phyloP scores from a whole-genome alignment of 2,329 filamentous ascomycete species.

The Seiridium cupressi region DNA sequence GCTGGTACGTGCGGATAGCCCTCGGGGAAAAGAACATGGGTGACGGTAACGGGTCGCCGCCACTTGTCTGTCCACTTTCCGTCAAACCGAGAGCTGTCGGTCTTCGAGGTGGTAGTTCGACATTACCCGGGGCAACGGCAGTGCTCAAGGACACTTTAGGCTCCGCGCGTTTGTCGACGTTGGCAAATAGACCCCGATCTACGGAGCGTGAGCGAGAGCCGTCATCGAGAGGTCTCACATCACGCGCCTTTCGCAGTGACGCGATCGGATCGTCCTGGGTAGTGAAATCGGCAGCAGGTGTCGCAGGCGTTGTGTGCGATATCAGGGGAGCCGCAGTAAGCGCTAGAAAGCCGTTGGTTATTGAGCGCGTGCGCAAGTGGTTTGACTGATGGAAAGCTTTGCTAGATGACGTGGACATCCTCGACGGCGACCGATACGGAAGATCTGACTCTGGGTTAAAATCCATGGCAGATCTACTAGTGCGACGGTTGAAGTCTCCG shows the following conservation, averaged over 20 bases:
- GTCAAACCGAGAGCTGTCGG: conserved; percentile 46
- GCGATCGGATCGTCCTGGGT: conserved; percentile 40
- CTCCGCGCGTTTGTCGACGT: conserved; percentile 61
- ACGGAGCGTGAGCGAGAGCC: conserved; percentile 59
- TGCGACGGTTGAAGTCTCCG: conserved; percentile 29
- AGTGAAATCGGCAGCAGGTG: conserved; percentile 33
- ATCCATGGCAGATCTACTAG: conserved; percentile 32
- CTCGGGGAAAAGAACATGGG: conserved; percentile 38
- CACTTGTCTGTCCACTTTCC: conserved; percentile 31
- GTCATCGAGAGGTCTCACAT: conserved; percentile 40
- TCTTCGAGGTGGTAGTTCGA: conserved; percentile 43
- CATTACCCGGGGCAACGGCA: conserved; percentile 59
- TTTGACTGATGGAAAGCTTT: conserved; percentile 29
- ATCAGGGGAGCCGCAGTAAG: conserved; percentile 34
- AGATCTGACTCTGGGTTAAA: conserved; percentile 34
- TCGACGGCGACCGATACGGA: conserved; percentile 26
- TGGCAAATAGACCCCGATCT: conserved; percentile 59
- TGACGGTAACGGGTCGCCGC: conserved; percentile 28
- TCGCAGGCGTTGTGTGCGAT: conserved; percentile 29
- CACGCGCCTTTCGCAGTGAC: conserved; percentile 39
- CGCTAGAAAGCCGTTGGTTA: conserved; percentile 42
- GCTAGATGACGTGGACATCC: conserved; percentile 25
- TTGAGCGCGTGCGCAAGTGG: conserved; percentile 43
- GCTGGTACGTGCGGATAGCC: conserved; percentile 38
- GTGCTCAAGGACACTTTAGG: conserved; percentile 64